Percentiles rank a stretch among this genome's conserved stretches.
Conservation (phyloP, 2,329 filamentous ascomycete species). For the Cladophialophora carrionii region DNA sequence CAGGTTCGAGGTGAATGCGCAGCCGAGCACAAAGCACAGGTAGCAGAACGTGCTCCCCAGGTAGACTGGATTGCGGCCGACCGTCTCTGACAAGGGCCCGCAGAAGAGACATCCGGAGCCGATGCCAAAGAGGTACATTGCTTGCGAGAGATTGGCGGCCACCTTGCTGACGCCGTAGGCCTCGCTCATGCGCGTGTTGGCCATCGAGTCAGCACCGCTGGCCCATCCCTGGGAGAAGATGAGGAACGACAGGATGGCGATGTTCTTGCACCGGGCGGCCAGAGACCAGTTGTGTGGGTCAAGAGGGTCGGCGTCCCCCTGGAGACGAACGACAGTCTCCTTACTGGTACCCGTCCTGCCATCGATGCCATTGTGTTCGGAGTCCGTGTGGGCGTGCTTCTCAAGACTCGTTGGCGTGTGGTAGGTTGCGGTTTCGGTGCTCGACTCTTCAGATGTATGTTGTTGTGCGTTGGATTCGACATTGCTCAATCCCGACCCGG, state of each 20-base stretch:
- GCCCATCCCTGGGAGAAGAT: conserved; percentile 19
- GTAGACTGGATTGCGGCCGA: conserved; percentile 56
- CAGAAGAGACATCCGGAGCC: conserved; percentile 56
- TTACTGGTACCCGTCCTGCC: neutral
- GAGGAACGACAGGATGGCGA: conserved; percentile 10
- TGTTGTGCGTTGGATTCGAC: neutral
- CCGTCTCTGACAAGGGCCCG: conserved; percentile 56
- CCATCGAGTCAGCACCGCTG: conserved; percentile 13
- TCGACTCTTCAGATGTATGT: neutral
- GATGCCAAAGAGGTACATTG: conserved; percentile 48
- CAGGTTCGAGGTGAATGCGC: conserved; percentile 52
- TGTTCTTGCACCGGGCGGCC: neutral
- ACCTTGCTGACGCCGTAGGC: conserved; percentile 52
- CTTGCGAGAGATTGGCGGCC: conserved; percentile 47
- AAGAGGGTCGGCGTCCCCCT: conserved; percentile 41
- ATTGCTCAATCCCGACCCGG: no score
- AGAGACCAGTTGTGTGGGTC: conserved; percentile 24
- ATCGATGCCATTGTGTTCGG: neutral
- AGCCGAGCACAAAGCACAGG: conserved; percentile 55
- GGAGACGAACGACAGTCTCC: neutral
- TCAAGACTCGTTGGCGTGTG: neutral
- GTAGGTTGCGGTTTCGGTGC: neutral
- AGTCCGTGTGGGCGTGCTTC: neutral
- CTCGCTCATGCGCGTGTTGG: conserved; percentile 29
- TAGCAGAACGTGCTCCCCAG: conserved; percentile 53